Evolutionary conservation across 2,329 filamentous ascomycete genomes (phyloP).

Genomic region (Blumeria graminis): DNA sequence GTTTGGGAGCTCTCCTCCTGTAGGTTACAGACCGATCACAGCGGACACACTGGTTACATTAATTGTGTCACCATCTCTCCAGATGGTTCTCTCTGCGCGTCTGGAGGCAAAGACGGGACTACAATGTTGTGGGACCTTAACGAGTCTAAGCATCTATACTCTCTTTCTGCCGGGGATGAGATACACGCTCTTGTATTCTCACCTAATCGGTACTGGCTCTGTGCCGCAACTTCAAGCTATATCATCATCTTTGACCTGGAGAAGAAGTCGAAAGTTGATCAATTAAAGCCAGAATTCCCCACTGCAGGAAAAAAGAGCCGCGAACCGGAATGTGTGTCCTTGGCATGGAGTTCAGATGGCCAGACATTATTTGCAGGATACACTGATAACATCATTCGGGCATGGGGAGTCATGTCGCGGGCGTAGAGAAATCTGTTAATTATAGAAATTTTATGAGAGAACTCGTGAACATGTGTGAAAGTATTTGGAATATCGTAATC

Average conservation of each 20-base stretch:
- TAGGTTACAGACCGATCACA: constrained; percentile 99
- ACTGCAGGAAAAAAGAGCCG: constrained; percentile 96
- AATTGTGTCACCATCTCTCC: constrained; percentile 99
- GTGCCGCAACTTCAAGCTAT: constrained; percentile 85
- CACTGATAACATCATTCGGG: constrained; percentile 98
- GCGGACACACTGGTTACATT: constrained; percentile 98
- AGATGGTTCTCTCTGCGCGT: constrained; percentile 95
- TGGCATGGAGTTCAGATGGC: constrained; percentile 95
- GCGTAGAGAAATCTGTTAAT: constrained; percentile 27
- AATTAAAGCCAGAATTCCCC: constrained; percentile 96
- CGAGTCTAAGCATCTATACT: constrained; percentile 99
- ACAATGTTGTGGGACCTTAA: constrained; percentile 99
- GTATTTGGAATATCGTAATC: no score
- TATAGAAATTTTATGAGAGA: no score
- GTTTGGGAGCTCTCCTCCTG: constrained; percentile 99
- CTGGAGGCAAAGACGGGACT: constrained; percentile 97
- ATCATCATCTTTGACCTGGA: constrained; percentile 99
- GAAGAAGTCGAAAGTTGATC: constrained; percentile 99
- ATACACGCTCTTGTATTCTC: constrained; percentile 99
- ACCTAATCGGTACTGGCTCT: constrained; percentile 99
- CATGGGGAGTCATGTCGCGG: constrained; percentile 93
- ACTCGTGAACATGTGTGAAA: no score
- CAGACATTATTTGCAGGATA: constrained; percentile 99
- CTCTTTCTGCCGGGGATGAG: constrained; percentile 96
- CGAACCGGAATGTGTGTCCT: constrained; percentile 90